Evolutionary conservation across 1,284 basidiomycete species (phyloP).

Genomic region (Cryptococcus wingfieldii): DNA sequence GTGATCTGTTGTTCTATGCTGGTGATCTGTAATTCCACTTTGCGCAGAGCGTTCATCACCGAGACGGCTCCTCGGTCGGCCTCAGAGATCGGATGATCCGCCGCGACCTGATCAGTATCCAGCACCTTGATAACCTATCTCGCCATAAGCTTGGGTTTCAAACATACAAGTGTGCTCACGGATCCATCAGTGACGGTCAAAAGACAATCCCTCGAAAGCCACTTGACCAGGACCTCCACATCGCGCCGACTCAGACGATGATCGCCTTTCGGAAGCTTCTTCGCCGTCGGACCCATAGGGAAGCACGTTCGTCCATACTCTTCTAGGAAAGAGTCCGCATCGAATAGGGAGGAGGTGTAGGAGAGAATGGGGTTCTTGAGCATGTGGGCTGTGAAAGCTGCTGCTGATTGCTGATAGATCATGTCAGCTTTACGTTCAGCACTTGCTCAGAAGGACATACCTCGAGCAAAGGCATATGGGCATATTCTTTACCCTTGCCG

Average conservation of each 20-base stretch:
- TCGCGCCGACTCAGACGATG: slow-evolving; percentile 46
- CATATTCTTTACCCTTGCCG: slow-evolving; percentile 63
- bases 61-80: slow-evolving; percentile 44
- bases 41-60: slow-evolving; percentile 33
- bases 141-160: neutral
- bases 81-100: slow-evolving; percentile 43
- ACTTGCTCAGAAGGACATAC: slow-evolving; percentile 13
- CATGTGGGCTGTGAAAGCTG: slow-evolving; percentile 57
- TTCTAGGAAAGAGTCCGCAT: slow-evolving; percentile 58
- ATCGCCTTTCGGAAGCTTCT: slow-evolving; percentile 9
- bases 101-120: slow-evolving; percentile 39
- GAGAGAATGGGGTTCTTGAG: slow-evolving; percentile 53
- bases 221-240: slow-evolving; percentile 65
- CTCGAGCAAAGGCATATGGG: slow-evolving; percentile 55
- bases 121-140: slow-evolving; percentile 71
- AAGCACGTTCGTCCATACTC: slow-evolving; percentile 57
- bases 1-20: slow-evolving; percentile 58
- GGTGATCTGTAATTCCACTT: slow-evolving; percentile 45
- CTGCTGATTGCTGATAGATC: slow-evolving; percentile 54
- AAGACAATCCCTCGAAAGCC: slow-evolving; percentile 69
- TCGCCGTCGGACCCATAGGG: slow-evolving; percentile 23
- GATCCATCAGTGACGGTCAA: slow-evolving; percentile 62
- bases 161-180: slow-evolving; percentile 49
- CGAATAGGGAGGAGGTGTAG: slow-evolving; percentile 63
- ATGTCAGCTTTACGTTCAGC: neutral